Percentiles rank a stretch among this genome's conserved stretches.
These are phyloP conservation scores for Trichoderma gracile DNA, from an alignment of 2,329 filamentous ascomycete genomes.

Conservation along the genomic window DNA sequence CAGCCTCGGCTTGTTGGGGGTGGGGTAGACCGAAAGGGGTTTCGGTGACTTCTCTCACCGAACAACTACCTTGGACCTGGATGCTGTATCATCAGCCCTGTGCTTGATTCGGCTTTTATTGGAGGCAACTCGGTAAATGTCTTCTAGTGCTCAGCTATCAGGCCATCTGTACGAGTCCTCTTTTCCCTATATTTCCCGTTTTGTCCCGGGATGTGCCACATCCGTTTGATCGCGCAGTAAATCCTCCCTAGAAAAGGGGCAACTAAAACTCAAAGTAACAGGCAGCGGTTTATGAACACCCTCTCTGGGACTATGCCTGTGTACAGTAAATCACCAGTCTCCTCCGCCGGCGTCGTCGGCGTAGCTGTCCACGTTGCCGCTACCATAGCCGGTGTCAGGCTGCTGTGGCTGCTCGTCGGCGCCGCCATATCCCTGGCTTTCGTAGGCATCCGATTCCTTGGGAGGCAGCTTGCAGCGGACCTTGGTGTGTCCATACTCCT, in stretches of 20 bases:
- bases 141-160: neutral
- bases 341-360: neutral
- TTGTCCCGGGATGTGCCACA: neutral
- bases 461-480: constrained; percentile 41
- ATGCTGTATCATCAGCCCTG: constrained; percentile 25
- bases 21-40: constrained; percentile 10
- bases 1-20: constrained; percentile 12
- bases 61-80: neutral
- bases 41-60: neutral
- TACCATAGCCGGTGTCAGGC: neutral
- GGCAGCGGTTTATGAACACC: neutral
- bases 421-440: neutral
- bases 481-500: constrained; percentile 44
- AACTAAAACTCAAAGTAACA: constrained; percentile 2
- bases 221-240: neutral
- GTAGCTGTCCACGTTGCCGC: neutral
- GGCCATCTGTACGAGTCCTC: neutral
- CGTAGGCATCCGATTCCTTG: constrained; percentile 19
- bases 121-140: neutral
- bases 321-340: constrained; percentile 17
- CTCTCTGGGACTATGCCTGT: neutral
- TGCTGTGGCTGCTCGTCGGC: neutral
- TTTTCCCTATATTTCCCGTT: neutral
- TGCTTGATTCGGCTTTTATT: constrained; percentile 2
- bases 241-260: neutral